Evolutionary conservation across 2,329 filamentous ascomycete species (phyloP), one percentile per base, ranked within the genome.

Genomic region (Exophiala viscosa): DNA sequence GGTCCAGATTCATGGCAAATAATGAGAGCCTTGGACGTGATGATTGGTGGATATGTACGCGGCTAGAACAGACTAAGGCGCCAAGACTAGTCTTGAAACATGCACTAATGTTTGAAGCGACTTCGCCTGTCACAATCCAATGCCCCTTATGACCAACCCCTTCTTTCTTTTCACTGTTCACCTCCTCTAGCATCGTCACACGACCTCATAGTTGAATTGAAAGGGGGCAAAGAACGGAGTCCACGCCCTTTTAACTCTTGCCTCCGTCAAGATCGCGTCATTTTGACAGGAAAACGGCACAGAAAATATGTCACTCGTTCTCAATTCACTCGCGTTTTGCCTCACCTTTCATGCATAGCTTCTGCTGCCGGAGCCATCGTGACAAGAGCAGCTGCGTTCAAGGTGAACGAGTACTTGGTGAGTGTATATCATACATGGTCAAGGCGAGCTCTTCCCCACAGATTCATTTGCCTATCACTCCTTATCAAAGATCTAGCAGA

Each of bases 91-190:
- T 52, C 23, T 47, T 58, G 59, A 61, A 61, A 60, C 59, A 49
- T 42, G 44, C 44, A 47, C 59, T 60, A 61, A 55, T 48, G 56
- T 59, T 55, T 59, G 56, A 55, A 54, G 54, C 34, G 40, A 54
- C 50, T 31, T 44, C 52, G 31, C 15, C 45, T 44, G 35, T 31
- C 44, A 35, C 33, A 11, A 38, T 52, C 18, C 38, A 38, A 49
- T 34, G 35, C 28, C 36, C 32, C 42, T 51, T 51, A 35, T 47
- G 44, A 33, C 39, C 15, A 34, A 39, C 47, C 20, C 31, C 20
- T 14, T 31, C 34, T 45, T 34, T 35, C 33, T 45, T 49, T 47
- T 39, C 42, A 38, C 47, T 36, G 13, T 39, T 33, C 33, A 20
- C 9, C 23, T 45, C 42, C 28, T 31, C 31, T 41, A 18, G 34